These are phyloP conservation scores for Syzygium aromaticum DNA, from an alignment of 345 rosid genomes.

Conservation along the genomic window DNA sequence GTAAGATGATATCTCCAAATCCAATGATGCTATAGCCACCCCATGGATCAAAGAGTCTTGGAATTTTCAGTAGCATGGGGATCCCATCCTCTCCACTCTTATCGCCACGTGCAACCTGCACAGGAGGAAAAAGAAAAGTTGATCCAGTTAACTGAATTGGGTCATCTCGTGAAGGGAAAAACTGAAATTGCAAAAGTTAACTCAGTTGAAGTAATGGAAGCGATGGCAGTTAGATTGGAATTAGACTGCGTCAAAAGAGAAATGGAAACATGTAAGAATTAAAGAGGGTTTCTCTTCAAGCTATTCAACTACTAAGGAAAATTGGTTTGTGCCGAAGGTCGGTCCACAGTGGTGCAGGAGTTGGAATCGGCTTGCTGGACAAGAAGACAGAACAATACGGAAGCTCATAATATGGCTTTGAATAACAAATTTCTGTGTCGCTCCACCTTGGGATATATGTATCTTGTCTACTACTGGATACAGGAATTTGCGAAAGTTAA, in stretches of 20 bases:
- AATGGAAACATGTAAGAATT: background rate
- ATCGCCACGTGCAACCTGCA: conserved; percentile 97
- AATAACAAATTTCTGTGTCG: background rate
- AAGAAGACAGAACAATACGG: background rate
- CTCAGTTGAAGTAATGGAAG: background rate
- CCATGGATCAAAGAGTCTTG: conserved; percentile 99
- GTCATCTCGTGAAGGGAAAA: background rate
- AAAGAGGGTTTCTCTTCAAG: background rate
- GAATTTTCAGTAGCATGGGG: conserved; percentile 93
- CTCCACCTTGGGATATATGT: background rate
- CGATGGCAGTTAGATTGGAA: background rate
- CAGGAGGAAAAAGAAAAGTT: background rate
- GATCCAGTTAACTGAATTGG: background rate
- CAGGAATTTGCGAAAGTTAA: background rate
- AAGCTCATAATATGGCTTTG: background rate
- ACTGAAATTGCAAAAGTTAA: background rate
- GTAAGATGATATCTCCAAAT: conserved; percentile 94
- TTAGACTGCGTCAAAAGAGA: background rate
- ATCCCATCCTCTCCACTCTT: conserved; percentile 92
- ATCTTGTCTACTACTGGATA: background rate
- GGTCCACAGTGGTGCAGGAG: background rate
- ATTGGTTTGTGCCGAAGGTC: background rate
- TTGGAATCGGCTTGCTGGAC: background rate
- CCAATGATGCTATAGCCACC: conserved; percentile 98
- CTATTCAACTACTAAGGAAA: background rate